These are phyloP conservation scores for Calonectria pseudoreteaudii DNA, from an alignment of 2,329 filamentous ascomycete genomes.

Conservation along the genomic window DNA sequence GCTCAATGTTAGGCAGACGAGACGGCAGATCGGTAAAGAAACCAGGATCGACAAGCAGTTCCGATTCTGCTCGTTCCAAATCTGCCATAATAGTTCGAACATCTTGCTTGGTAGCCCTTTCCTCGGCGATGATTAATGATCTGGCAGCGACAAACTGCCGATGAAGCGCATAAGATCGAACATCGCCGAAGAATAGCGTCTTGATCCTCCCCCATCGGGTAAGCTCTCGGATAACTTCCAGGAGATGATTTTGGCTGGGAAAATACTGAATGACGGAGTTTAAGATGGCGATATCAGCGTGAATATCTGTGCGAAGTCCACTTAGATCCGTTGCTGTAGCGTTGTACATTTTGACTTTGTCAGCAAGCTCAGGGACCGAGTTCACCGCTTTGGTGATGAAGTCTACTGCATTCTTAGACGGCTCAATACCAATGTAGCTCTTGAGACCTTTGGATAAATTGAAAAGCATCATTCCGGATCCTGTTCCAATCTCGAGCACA, in stretches of 20 bases:
- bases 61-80: conserved; percentile 12
- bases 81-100: conserved; percentile 28
- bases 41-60: not conserved
- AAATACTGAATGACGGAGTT: conserved; percentile 47
- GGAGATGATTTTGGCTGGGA: conserved; percentile 39
- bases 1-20: not conserved
- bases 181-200: conserved; percentile 36
- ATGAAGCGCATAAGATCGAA: conserved; percentile 33
- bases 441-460: not conserved
- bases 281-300: conserved; percentile 36
- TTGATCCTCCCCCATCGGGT: conserved; percentile 1
- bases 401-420: not conserved
- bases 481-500: not conserved
- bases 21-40: not conserved
- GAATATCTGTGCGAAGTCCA: not conserved
- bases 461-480: not conserved
- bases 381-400: not conserved
- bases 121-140: conserved; percentile 6
- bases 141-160: conserved; percentile 28
- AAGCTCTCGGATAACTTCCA: conserved; percentile 25
- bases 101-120: not conserved
- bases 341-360: conserved; percentile 32
- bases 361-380: not conserved
- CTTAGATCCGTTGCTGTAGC: conserved; percentile 38
- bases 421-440: not conserved